These are phyloP conservation scores for Begonia loranthoides DNA, from an alignment of 306 rosid genomes.

Conservation along the genomic window DNA sequence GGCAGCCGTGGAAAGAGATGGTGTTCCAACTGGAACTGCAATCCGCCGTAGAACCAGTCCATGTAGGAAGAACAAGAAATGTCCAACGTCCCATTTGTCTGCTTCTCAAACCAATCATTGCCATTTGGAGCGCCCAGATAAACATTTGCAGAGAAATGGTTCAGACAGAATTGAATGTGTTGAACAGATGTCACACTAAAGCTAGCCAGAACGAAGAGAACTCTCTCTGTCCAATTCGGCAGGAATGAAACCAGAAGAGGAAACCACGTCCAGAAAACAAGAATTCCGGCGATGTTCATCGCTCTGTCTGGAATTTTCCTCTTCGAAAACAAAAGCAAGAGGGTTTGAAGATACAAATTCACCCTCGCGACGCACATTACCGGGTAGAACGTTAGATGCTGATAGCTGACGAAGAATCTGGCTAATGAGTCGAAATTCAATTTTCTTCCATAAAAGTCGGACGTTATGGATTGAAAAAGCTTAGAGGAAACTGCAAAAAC, in stretches of 20 bases:
- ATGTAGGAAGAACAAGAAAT: slow-evolving; percentile 29
- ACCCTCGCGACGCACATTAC: slow-evolving; percentile 24
- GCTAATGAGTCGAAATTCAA: slow-evolving; percentile 18
- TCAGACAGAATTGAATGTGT: slow-evolving; percentile 33
- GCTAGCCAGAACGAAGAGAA: slow-evolving; percentile 19
- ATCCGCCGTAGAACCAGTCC: slow-evolving; percentile 39
- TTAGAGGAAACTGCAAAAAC: slow-evolving; percentile 16
- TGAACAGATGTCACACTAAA: slow-evolving; percentile 27
- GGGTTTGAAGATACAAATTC: slow-evolving; percentile 22
- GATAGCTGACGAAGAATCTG: slow-evolving; percentile 20
- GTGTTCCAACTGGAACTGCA: slow-evolving; percentile 43
- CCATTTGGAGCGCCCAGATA: slow-evolving; percentile 26
- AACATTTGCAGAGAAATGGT: slow-evolving; percentile 37
- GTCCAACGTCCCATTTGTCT: slow-evolving; percentile 31
- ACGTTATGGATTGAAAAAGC: slow-evolving; percentile 13
- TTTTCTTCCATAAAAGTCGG: slow-evolving; percentile 21
- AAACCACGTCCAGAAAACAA: slow-evolving; percentile 28
- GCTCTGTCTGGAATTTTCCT: slow-evolving; percentile 13
- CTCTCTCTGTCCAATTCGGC: slow-evolving; percentile 20
- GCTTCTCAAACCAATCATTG: slow-evolving; percentile 41
- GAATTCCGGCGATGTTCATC: slow-evolving; percentile 18
- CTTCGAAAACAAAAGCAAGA: slow-evolving; percentile 15
- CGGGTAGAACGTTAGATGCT: slow-evolving; percentile 26
- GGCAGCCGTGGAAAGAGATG: slow-evolving; percentile 38
- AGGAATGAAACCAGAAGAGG: slow-evolving; percentile 18